Evolutionary conservation across 768 basidiomycete genomes (phyloP).

Genomic region (Mycena maculata): DNA sequence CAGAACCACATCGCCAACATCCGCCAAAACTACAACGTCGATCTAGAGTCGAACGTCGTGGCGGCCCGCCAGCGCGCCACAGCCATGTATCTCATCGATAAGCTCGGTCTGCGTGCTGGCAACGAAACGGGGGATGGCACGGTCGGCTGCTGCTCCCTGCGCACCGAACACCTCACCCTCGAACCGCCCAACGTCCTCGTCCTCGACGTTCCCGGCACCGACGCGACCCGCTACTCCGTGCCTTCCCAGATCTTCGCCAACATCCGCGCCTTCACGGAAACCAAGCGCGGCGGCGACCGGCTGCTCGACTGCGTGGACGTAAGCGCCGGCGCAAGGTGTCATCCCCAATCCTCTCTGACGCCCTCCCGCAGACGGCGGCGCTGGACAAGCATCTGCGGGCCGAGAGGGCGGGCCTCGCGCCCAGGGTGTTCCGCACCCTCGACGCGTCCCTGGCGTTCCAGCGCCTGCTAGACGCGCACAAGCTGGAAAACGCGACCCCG

Average conservation of each 20-base stretch:
- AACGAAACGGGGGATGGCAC: slow-evolving; percentile 99
- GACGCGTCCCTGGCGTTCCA: slow-evolving; percentile 98
- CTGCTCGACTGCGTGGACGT: slow-evolving; percentile 97
- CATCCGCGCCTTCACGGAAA: slow-evolving; percentile 95
- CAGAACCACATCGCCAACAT: slow-evolving; percentile 93
- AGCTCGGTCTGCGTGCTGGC: slow-evolving; percentile 95
- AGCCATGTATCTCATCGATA: slow-evolving; percentile 98
- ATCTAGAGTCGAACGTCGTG: slow-evolving; percentile 92
- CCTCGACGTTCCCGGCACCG: slow-evolving; percentile 99
- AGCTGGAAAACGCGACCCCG: slow-evolving; percentile 71
- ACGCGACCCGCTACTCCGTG: slow-evolving; percentile 97
- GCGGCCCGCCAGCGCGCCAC: slow-evolving; percentile 97
- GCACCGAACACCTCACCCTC: slow-evolving; percentile 96
- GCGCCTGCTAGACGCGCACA: slow-evolving; percentile 81
- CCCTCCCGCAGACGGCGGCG: slow-evolving; percentile 66
- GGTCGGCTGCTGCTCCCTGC: slow-evolving; percentile 97
- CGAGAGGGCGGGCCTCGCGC: slow-evolving; percentile 98
- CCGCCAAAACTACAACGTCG: slow-evolving; percentile 85
- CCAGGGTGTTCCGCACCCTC: slow-evolving; percentile 99
- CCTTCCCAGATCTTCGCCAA: slow-evolving; percentile 97
- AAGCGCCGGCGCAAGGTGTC: slow-evolving; percentile 43
- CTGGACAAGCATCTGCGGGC: slow-evolving; percentile 93
- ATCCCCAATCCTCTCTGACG: slow-evolving; percentile 30
- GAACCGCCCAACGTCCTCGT: slow-evolving; percentile 87
- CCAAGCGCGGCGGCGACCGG: slow-evolving; percentile 87